Evolutionary conservation across 1,284 basidiomycete species (phyloP), one percentile per base, ranked within the genome.

Genomic region (Leucoagaricus sp.): DNA sequence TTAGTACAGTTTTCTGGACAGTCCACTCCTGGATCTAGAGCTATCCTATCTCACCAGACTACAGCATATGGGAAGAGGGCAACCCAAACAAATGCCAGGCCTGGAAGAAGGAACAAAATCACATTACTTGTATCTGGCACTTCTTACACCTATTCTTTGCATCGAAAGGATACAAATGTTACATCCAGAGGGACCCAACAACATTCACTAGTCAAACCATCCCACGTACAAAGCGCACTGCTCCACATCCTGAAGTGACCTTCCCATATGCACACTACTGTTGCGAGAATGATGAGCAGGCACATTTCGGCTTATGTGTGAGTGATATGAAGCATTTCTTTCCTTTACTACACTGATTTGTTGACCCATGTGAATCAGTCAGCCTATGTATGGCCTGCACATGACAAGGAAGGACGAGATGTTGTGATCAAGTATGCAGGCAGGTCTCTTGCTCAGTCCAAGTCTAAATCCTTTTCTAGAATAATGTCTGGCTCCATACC

Each of bases 11-110:
- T 23, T 49, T 34, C 31, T 49, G 48, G 48, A 49, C 2, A 1
- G 48, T 12, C n/a, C 48, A 33, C 28, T 49, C 48, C 2, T 49
- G 48, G 48, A 29, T 49, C 2, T 49, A 17, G n/a, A 49, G 36
- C n/a, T 23, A 49, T 33, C 48, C 48, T 19, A 21, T 49, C 21
- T 34, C 31, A 12, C 31, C 29, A 15, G 48, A 49, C 13, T 49
- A 17, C 2, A 15, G 29, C n/a, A 4, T 49, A 34, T 49, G 48
- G 48, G 48, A 49, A 10, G 13, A 49, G 23, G 48, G 48, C 13
- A 19, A 34, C 21, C 29, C 48, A 9, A 13, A n/a, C n/a, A 13
- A 36, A 36, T n/a, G 17, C 12, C 31, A 49, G 8, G 25, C 33
- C 4, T 21, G 29, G 31, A 21, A 3, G 12, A 49, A 36, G 5